A percentile compares a stretch with the other conserved stretches of the same genome.
phyloP scores from a whole-genome alignment of 2,329 filamentous ascomycete species.

The Lasiodiplodia citricola region DNA sequence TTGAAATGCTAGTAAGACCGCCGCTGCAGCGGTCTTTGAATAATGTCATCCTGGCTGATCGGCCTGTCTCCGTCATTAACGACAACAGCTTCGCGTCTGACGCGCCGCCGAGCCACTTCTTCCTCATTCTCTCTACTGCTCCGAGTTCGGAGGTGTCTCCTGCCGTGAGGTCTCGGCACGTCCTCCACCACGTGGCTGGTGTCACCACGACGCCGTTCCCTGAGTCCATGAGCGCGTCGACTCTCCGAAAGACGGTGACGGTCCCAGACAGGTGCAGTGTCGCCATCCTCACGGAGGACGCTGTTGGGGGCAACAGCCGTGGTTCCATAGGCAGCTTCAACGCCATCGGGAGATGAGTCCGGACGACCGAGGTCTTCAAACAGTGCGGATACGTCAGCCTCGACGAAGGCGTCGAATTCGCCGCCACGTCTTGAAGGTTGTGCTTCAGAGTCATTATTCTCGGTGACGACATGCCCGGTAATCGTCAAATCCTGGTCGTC shows the following conservation, averaged over 20 bases:
- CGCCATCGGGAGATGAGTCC: neutral
- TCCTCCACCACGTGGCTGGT: neutral
- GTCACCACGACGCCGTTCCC: neutral
- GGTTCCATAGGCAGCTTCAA: conserved; percentile 2
- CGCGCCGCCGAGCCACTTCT: conserved; percentile 74
- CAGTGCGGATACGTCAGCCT: neutral
- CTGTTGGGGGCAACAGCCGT: neutral
- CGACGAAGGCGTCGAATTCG: conserved; percentile 11
- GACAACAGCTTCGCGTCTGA: conserved; percentile 87
- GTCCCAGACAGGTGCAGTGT: conserved; percentile 13
- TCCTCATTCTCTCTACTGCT: conserved; percentile 59
- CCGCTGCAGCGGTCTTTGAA: conserved; percentile 55
- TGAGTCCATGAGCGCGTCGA: conserved; percentile 6
- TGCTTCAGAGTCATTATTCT: neutral
- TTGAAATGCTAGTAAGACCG: conserved; percentile 6
- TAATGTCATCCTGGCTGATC: conserved; percentile 76
- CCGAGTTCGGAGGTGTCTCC: conserved; percentile 42
- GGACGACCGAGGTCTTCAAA: neutral
- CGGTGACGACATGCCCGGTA: neutral
- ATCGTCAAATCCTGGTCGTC: conserved; percentile 5
- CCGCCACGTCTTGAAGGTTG: conserved; percentile 2
- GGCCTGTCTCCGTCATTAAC: conserved; percentile 83
- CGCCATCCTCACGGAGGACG: neutral
- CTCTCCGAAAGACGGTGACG: conserved; percentile 7
- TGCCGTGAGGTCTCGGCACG: conserved; percentile 30